Conservation (phyloP, 768 basidiomycete genomes). For the Dacryopinax primogenitus region DNA sequence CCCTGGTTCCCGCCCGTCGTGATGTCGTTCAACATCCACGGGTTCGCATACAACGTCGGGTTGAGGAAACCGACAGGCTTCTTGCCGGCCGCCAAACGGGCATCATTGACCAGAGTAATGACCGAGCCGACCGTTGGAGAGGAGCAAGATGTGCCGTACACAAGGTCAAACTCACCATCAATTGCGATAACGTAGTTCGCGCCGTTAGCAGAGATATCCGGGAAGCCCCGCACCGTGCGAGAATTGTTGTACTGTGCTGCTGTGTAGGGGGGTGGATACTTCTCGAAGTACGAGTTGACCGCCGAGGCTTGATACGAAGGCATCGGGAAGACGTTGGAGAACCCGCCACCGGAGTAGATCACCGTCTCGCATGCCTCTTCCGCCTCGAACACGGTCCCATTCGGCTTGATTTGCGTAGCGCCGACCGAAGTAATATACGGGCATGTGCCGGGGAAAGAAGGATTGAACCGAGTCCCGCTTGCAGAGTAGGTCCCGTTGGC, state of each 20-base stretch:
- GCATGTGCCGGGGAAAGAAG: conserved; percentile 14
- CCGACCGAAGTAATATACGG: conserved; percentile 14
- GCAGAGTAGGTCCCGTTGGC: conserved; percentile 19
- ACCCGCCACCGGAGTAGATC: conserved; percentile 11
- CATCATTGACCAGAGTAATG: conserved; percentile 32
- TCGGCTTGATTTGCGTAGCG: conserved; percentile 35
- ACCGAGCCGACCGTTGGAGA: conserved; percentile 29
- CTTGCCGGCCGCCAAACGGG: conserved; percentile 29
- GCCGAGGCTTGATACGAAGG: conserved; percentile 18
- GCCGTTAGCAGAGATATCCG: conserved; percentile 13
- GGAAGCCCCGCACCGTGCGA: conserved; percentile 12
- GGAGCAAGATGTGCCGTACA: conserved; percentile 28
- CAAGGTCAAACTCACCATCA: conserved; percentile 24
- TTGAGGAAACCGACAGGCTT: conserved; percentile 36
- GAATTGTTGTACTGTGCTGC: conserved; percentile 27
- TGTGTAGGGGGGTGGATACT: conserved; percentile 28
- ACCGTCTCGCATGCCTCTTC: conserved; percentile 34
- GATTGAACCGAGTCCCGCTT: conserved; percentile 10
- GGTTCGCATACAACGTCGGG: conserved; percentile 27
- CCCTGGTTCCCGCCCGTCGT: conserved; percentile 35
- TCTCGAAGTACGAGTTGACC: conserved; percentile 24
- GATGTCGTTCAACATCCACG: conserved; percentile 33
- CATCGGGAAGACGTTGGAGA: conserved; percentile 14
- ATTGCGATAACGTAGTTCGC: conserved; percentile 18
- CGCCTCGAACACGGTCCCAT: conserved; percentile 32